Percentiles rank a stretch among this genome's conserved stretches.
phyloP scores from a whole-genome alignment of 257 asterid genomes.

The Capsicum rhomboideum region DNA sequence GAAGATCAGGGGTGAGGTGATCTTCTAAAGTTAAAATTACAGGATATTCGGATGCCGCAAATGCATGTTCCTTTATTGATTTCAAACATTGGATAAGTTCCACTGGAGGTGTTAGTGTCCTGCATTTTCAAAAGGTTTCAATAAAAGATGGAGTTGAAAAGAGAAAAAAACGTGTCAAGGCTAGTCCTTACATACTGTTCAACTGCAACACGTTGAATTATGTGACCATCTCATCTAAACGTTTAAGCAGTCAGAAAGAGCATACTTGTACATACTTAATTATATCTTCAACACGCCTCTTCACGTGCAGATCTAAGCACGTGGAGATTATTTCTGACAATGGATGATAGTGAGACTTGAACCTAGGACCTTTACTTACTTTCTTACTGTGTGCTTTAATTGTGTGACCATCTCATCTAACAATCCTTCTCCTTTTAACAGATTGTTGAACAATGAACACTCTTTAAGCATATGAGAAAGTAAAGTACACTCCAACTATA shows the following conservation, averaged over 20 bases:
- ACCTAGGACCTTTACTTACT: background rate
- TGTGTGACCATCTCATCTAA: background rate
- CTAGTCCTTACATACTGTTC: background rate
- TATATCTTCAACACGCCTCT: background rate
- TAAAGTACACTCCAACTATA: background rate
- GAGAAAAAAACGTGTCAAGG: background rate
- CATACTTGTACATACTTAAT: background rate
- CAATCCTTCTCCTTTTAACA: background rate
- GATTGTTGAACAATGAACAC: background rate
- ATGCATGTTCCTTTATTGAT: slow-evolving; percentile 62
- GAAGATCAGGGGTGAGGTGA: slow-evolving; percentile 67
- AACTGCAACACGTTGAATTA: background rate
- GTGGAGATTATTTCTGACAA: background rate
- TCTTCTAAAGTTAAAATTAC: slow-evolving; percentile 75
- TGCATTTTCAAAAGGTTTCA: slow-evolving; percentile 5
- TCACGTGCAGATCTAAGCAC: background rate
- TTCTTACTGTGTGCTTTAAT: background rate
- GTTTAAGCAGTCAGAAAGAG: background rate
- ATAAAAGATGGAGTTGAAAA: background rate
- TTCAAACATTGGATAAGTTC: slow-evolving; percentile 52
- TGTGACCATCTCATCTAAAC: background rate
- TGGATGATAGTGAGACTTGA: background rate
- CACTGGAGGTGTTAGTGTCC: slow-evolving; percentile 74
- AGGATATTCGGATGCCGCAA: slow-evolving; percentile 66
- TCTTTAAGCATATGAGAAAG: background rate